Base-by-base conservation (phyloP, 2,329 filamentous ascomycete genomes). In the Penicillium expansum region DNA sequence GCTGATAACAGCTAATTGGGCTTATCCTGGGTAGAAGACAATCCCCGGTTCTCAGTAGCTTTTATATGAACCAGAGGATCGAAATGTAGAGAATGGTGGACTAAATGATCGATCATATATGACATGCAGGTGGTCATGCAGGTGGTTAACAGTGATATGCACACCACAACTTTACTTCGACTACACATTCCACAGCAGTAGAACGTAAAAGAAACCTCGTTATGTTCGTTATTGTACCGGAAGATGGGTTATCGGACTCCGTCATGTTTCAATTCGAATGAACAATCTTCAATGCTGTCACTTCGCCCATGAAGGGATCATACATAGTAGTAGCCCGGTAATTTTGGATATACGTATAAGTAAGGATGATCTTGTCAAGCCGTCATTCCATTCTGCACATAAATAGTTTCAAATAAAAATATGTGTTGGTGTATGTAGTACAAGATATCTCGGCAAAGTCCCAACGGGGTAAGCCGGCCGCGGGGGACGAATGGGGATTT, bases 191-290 rank as follows among this genome's bases (percentile, higher is more conserved):
- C 29, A 33, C 7, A 4, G n/a, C 6, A 30, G n/a, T 30, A 14
- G 2, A 44, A 2, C 10, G 5, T 30, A 38, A 13, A 13, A 38
- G 9, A 13, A 18, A 30, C 5, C 20, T 18, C 11, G 1, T 2
- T 24, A 32, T 61, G 45, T 11, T 16, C 41, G n/a, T n/a, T 42
- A 33, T 27, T 51, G 38, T 24, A 57, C 27, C 9, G 32, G 50
- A 18, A 47, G 27, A 35, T 33, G 54, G 29, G 45, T 47, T 16
- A 38, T 45, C 18, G 35, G 30, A 39, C 32, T n/a, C 39, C 27
- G 14, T 16, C 22, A 9, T 42, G 4, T 42, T 10, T 27, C 14
- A n/a, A 16, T 27, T 42, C 4, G n/a, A 27, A 24, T 16, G 38
- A 45, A 54, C 20, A 18, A n/a, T n/a, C n/a, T n/a, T 20, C 18